These are phyloP conservation scores for Geotrichum cucujoidarum DNA, from an alignment of 1,139 yeast species.

Conservation along the genomic window DNA sequence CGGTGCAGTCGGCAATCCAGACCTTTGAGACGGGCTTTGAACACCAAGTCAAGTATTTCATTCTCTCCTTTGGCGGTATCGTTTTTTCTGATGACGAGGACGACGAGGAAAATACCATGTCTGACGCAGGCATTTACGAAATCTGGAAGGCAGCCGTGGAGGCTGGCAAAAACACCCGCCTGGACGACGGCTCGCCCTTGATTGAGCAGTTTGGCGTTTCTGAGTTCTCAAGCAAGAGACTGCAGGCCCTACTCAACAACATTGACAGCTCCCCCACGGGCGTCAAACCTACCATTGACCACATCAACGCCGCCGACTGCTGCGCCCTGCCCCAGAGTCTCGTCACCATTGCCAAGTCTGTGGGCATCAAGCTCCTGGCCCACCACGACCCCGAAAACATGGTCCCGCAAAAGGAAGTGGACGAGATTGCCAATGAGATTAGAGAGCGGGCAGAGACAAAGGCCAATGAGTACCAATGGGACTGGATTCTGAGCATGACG, in stretches of 20 bases:
- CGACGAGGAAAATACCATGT: constrained; percentile 15
- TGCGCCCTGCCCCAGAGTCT: constrained; percentile 35
- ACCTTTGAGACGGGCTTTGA: constrained; percentile 6
- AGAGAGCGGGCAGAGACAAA: constrained; percentile 7
- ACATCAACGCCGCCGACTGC: constrained; percentile 35
- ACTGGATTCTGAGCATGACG: constrained; percentile 31
- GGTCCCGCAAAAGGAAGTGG: constrained; percentile 24
- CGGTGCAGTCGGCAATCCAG: constrained; percentile 4
- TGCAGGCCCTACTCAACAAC: constrained; percentile 21
- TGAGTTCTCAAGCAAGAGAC: constrained; percentile 29
- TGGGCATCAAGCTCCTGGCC: constrained; percentile 31
- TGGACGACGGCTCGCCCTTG: constrained; percentile 8
- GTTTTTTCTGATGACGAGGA: constrained; percentile 27
- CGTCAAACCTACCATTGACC: constrained; percentile 29
- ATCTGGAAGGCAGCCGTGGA: constrained; percentile 27
- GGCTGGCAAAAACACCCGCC: constrained; percentile 8
- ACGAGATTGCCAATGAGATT: constrained; percentile 8
- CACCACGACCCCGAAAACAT: constrained; percentile 33
- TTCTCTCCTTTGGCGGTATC: constrained; percentile 29
- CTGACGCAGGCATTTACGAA: constrained; percentile 22
- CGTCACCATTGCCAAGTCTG: constrained; percentile 27
- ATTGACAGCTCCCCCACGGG: constrained; percentile 16
- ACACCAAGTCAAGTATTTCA: constrained; percentile 23
- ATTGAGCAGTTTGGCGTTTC: constrained; percentile 31
- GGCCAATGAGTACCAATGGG: constrained; percentile 23